Percentiles rank a stretch among this genome's conserved stretches.
These are phyloP conservation scores for Leishmania tropica DNA, from an alignment of 208 protist species.

Conservation along the genomic window DNA sequence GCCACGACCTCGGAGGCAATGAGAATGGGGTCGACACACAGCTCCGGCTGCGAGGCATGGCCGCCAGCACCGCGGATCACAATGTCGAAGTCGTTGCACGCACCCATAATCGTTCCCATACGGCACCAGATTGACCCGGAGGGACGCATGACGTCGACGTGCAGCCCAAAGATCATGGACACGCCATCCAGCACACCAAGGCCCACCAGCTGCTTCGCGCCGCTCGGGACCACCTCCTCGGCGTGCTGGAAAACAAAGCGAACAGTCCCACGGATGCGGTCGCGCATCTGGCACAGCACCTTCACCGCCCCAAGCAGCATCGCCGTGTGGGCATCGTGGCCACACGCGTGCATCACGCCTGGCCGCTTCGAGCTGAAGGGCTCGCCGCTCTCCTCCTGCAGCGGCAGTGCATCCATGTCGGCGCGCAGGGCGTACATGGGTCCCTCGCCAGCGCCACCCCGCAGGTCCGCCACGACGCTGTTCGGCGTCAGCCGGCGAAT, in stretches of 20 bases:
- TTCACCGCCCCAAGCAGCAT: constrained; percentile 72
- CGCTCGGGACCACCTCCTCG: constrained; percentile 69
- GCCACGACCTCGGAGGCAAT: constrained; percentile 58
- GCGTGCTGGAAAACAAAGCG: constrained; percentile 86
- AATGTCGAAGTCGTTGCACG: constrained; percentile 78
- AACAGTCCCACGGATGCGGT: constrained; percentile 62
- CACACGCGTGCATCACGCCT: constrained; percentile 74
- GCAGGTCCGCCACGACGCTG: constrained; percentile 59
- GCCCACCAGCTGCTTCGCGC: constrained; percentile 58
- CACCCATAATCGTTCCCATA: constrained; percentile 51
- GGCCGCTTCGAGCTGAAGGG: constrained; percentile 51
- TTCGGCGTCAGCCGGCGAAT: constrained; percentile 54
- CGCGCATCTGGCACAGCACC: constrained; percentile 52
- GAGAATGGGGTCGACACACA: constrained; percentile 69
- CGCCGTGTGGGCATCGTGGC: constrained; percentile 75
- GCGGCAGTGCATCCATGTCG: constrained; percentile 73
- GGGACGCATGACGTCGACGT: constrained; percentile 45
- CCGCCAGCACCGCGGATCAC: constrained; percentile 66
- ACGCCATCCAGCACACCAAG: constrained; percentile 59
- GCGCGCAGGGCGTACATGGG: constrained; percentile 67
- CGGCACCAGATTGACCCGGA: constrained; percentile 31
- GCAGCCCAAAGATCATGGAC: constrained; percentile 64
- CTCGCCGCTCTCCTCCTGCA: constrained; percentile 65
- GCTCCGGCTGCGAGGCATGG: constrained; percentile 70
- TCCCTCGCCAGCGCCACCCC: constrained; percentile 49